Percentiles rank a stretch among this genome's conserved stretches.
Conservation (phyloP, 179 eudicot genomes). For the Actinidia polygama region DNA sequence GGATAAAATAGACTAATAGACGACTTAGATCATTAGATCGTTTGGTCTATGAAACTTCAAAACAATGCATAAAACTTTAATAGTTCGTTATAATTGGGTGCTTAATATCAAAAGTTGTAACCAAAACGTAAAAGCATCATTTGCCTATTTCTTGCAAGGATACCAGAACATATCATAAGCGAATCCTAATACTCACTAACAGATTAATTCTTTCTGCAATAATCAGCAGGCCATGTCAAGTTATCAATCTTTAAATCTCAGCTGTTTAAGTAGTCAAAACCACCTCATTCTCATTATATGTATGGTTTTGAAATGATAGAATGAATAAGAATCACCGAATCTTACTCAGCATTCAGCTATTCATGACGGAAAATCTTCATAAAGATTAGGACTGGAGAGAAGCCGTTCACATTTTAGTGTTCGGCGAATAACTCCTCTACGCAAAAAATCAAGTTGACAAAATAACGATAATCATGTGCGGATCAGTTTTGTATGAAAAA, state of each 20-base stretch:
- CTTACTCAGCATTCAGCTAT: not conserved
- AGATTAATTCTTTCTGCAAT: not conserved
- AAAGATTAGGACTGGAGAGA: no score
- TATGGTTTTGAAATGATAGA: not conserved
- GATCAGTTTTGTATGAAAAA: no score
- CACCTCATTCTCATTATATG: not conserved
- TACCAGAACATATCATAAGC: not conserved
- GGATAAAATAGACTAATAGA: not conserved
- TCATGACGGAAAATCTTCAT: not conserved
- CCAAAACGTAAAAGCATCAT: not conserved
- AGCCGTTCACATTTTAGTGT: no score
- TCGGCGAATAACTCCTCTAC: no score
- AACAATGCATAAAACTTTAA: not conserved
- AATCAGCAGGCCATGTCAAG: not conserved
- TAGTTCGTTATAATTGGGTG: not conserved
- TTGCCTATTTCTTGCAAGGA: not conserved
- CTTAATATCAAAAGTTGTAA: not conserved
- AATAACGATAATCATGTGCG: no score
- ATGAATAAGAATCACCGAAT: not conserved
- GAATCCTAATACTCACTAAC: not conserved
- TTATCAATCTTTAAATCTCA: not conserved
- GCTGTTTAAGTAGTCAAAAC: not conserved
- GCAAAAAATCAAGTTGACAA: no score
- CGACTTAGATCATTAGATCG: slow-evolving; percentile 1
- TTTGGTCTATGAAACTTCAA: not conserved